These are phyloP conservation scores for Aspergillus chevalieri DNA, from an alignment of 2,329 filamentous ascomycete genomes.

Conservation along the genomic window DNA sequence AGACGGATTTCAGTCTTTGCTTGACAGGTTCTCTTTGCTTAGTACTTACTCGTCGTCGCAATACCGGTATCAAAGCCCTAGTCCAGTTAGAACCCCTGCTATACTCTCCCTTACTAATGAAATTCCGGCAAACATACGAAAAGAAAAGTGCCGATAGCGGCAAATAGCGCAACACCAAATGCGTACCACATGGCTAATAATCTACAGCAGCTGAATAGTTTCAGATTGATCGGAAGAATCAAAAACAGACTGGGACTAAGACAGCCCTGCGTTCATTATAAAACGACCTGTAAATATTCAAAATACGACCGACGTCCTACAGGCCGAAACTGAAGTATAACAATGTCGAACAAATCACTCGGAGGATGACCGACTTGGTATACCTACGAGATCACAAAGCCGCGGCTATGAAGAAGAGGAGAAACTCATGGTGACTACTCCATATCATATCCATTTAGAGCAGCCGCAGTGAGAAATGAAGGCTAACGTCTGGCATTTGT, in stretches of 20 bases:
- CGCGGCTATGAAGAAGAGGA: slow-evolving; percentile 6
- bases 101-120: neutral
- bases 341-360: slow-evolving; percentile 11
- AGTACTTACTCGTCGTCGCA: slow-evolving; percentile 49
- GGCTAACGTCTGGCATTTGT: neutral
- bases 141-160: slow-evolving; percentile 54
- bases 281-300: neutral
- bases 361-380: slow-evolving; percentile 22
- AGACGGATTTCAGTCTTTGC: neutral
- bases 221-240: neutral
- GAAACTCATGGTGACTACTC: neutral
- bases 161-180: slow-evolving; percentile 50
- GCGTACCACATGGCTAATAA: slow-evolving; percentile 45
- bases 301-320: slow-evolving; percentile 13
- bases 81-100: slow-evolving; percentile 1
- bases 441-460: neutral
- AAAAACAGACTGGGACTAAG: neutral
- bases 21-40: neutral
- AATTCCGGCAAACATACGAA: slow-evolving; percentile 39
- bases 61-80: slow-evolving; percentile 57
- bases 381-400: slow-evolving; percentile 13
- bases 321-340: slow-evolving; percentile 10
- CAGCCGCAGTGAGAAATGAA: neutral
- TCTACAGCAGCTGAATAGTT: slow-evolving; percentile 5
- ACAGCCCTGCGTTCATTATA: neutral